Evolutionary conservation across 75 land plant species (phyloP).

Genomic region (Sequoiadendron giganteum): DNA sequence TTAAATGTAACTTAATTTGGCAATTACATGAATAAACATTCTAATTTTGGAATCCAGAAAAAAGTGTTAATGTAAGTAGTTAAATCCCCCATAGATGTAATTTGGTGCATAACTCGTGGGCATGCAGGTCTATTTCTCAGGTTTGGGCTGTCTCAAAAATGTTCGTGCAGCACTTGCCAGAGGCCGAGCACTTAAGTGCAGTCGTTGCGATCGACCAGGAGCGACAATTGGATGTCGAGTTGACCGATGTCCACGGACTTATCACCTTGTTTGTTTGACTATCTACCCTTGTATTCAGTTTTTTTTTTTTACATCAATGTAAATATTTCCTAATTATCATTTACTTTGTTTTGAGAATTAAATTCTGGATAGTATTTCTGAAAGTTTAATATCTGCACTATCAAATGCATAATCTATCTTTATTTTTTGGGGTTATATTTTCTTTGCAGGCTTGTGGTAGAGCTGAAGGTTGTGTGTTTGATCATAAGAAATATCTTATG

Average conservation of each 20-base stretch:
- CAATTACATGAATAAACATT: neutral
- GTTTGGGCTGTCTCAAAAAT: conserved; percentile 85
- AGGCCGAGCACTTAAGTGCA: conserved; percentile 84
- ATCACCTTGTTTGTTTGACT: conserved; percentile 69
- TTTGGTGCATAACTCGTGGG: neutral
- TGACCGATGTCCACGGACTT: conserved; percentile 92
- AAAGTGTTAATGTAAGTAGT: neutral
- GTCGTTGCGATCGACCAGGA: conserved; percentile 86
- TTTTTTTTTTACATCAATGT: neutral
- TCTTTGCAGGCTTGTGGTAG: conserved; percentile 93
- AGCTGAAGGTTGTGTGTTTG: conserved; percentile 79
- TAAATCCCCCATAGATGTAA: neutral
- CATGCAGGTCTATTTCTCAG: conserved; percentile 92
- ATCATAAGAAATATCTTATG: conserved; percentile 91
- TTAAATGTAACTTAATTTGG: neutral
- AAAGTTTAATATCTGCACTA: neutral
- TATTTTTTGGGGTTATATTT: conserved; percentile 3
- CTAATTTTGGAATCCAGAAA: neutral
- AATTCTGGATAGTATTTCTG: neutral
- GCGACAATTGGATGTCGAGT: conserved; percentile 99
- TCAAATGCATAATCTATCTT: neutral
- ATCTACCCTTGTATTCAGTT: conserved; percentile 7
- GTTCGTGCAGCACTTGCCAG: conserved; percentile 87
- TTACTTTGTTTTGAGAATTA: neutral
- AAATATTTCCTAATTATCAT: neutral